Evolutionary conservation across 345 rosid genomes (phyloP), one percentile per base, ranked within the genome.

Genomic region (Hibiscus tridactylites): DNA sequence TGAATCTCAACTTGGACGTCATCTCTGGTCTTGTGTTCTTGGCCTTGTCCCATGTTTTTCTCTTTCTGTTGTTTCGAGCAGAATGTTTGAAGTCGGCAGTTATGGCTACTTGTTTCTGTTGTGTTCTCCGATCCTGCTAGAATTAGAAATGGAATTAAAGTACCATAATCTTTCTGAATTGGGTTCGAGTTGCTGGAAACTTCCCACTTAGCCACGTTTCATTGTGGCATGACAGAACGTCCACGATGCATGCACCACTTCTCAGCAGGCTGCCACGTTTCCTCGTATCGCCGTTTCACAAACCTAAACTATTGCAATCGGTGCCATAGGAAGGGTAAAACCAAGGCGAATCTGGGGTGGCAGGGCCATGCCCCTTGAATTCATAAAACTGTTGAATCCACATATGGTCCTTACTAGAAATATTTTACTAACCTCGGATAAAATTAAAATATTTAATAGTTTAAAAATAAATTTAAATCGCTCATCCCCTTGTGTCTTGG

Each of bases 1-100:
- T 74, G 80, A 74, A 83, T 85, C 77, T 83, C 80, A 37, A 81
- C 70, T 28, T 73, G 72, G 33, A 85, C 61, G 3, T 83, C 78
- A 53, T 74, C 57, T 66, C 81, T 71, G 13, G 76, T 80, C 80
- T 80, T 87, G 35, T 28, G 63, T 12, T 83, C 87, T 59, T 74
- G 66, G 29, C 87, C 84, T 60, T 74, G 79, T 75, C 85, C 86
- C 88, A 79, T 83, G 16, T 12, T 47, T 47, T 11, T 47, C 16
- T 37, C 8, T 35, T 3, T 9, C 11, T 59, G 59, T 46, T 47
- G 24, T 3, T 4, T 44, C 5, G n/a, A n/a, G n/a, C n/a, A n/a
- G n/a, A n/a, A n/a, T n/a, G n/a, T n/a, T n/a, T n/a, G n/a, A n/a
- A 10, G 26, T 63, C 50, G 42, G 28, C 15, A 63, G 26, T 39